Percentiles rank a stretch among this genome's conserved stretches.
Conservation (phyloP, 2,329 filamentous ascomycete species). For the Cladosporium sp. region DNA sequence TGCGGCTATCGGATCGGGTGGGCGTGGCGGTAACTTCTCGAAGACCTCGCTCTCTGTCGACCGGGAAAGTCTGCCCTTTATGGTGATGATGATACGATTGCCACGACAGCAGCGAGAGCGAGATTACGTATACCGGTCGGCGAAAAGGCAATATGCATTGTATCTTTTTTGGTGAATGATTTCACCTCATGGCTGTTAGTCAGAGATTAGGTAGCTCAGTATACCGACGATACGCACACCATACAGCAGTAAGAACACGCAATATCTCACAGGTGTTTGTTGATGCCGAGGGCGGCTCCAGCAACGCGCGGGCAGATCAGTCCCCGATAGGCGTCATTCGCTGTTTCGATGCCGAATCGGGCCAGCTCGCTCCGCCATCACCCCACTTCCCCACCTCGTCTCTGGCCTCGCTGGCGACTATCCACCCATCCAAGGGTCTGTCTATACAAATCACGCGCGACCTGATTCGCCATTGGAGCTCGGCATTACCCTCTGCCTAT, state of each 20-base stretch:
- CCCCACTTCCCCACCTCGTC: conserved; percentile 5
- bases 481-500: conserved; percentile 1
- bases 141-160: background rate
- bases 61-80: background rate
- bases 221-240: background rate
- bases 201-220: background rate
- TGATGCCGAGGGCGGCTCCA: background rate
- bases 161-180: background rate
- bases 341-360: background rate
- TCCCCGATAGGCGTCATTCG: background rate
- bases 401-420: background rate
- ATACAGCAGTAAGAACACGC: background rate
- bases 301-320: background rate
- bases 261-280: background rate
- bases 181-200: background rate
- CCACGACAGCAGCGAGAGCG: background rate
- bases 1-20: conserved; percentile 5
- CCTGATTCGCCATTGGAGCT: conserved; percentile 10
- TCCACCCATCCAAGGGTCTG: background rate
- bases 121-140: background rate
- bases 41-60: background rate
- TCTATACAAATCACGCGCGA: conserved; percentile 8
- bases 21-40: background rate
- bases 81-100: conserved; percentile 7
- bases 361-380: background rate